Evolutionary conservation across 768 basidiomycete genomes (phyloP).

Genomic region (Hericium erinaceus): DNA sequence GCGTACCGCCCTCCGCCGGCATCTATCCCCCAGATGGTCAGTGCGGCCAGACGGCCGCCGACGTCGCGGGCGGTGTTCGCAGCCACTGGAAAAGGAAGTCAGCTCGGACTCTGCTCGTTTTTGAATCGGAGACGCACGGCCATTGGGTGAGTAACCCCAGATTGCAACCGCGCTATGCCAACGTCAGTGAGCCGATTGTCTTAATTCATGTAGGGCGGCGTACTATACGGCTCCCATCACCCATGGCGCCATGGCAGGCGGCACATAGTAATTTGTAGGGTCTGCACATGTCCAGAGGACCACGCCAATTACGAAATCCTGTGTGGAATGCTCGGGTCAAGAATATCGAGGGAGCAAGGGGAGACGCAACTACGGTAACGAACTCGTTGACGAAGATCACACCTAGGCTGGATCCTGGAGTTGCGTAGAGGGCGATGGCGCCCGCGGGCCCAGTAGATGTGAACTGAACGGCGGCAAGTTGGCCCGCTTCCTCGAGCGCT

Average conservation of each 20-base stretch:
- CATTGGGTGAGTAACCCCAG: constrained; percentile 18
- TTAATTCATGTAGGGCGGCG: neutral
- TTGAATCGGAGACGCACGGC: constrained; percentile 12
- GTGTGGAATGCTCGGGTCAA: neutral
- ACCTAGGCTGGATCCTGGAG: constrained; percentile 22
- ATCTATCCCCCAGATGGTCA: constrained; percentile 19
- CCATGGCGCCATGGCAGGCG: constrained; percentile 17
- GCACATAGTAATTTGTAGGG: constrained; percentile 22
- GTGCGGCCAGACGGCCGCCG: constrained; percentile 19
- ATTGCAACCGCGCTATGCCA: constrained; percentile 14
- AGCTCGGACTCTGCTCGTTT: neutral
- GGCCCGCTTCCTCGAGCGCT: constrained; percentile 19
- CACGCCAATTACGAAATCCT: constrained; percentile 19
- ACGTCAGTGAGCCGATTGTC: no score
- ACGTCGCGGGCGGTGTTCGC: constrained; percentile 22
- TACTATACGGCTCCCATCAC: constrained; percentile 19
- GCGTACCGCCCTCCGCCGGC: constrained; percentile 23
- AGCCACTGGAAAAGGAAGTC: constrained; percentile 12
- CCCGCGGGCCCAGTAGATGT: constrained; percentile 27
- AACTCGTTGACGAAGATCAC: constrained; percentile 32
- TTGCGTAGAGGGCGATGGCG: constrained; percentile 29
- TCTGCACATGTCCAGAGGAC: constrained; percentile 18
- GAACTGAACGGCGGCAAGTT: constrained; percentile 26
- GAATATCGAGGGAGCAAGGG: neutral
- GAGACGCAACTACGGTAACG: constrained; percentile 20